Percentiles rank a stretch among this genome's conserved stretches.
Conservation (phyloP, 1,139 yeast genomes). For the Eremothecium sinecaudum region DNA sequence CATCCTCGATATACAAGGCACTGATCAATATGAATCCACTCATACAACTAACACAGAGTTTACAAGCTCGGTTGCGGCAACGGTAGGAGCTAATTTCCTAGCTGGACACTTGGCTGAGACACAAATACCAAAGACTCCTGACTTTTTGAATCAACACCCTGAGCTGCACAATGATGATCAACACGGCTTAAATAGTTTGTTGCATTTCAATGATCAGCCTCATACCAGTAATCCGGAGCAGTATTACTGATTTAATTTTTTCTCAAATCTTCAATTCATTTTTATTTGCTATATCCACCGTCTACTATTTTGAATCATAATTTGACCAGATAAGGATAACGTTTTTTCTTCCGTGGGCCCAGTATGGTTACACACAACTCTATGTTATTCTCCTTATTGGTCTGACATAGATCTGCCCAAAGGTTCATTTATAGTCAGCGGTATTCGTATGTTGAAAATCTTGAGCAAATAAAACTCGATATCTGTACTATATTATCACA, state of each 20-base stretch:
- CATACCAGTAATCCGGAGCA: conserved; percentile 5
- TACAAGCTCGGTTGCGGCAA: conserved; percentile 3
- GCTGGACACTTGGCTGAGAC: conserved; percentile 2
- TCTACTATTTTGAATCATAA: too few relatives aligned
- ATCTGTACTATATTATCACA: too few relatives aligned
- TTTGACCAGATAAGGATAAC: too few relatives aligned
- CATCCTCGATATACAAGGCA: conserved; percentile 4
- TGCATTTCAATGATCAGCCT: conserved; percentile 9
- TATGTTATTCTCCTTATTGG: too few relatives aligned
- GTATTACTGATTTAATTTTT: conserved; percentile 3
- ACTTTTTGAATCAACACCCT: conserved; percentile 8
- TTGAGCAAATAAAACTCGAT: too few relatives aligned
- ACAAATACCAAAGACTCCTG: conserved; percentile 12
- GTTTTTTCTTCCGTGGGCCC: too few relatives aligned
- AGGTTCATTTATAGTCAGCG: too few relatives aligned
- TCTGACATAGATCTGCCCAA: too few relatives aligned
- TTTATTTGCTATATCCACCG: too few relatives aligned
- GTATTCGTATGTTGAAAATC: too few relatives aligned
- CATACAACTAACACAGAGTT: conserved; percentile 4
- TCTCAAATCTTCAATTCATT: too few relatives aligned
- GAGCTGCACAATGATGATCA: conserved; percentile 10
- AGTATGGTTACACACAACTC: too few relatives aligned
- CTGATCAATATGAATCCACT: conserved; percentile 5
- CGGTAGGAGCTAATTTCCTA: conserved; percentile 3
- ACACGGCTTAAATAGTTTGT: conserved; percentile 8